A percentile compares a stretch with the other conserved stretches of the same genome.
Evolutionary conservation across 2,329 filamentous ascomycete genomes (phyloP).

Genomic region (Scedosporium dehoogii): DNA sequence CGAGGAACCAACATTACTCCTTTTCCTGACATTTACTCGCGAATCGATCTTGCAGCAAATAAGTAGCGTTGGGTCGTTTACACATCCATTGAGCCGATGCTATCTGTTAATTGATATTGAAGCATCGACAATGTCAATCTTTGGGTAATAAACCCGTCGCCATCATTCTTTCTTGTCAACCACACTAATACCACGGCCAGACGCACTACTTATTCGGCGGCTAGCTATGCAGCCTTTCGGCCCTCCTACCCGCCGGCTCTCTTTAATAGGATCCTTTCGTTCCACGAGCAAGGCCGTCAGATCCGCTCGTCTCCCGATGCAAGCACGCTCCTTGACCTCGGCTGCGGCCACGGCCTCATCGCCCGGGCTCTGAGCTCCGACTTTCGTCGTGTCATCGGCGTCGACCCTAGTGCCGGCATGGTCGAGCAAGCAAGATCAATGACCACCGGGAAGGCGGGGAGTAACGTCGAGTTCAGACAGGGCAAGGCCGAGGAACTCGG

Average conservation of each 20-base stretch:
- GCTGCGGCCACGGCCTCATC: conserved; percentile 52
- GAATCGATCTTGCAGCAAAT: too few relatives aligned
- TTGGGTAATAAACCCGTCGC: background rate
- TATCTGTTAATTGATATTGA: too few relatives aligned
- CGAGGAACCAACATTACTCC: too few relatives aligned
- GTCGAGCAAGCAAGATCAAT: conserved; percentile 35
- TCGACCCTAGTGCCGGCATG: conserved; percentile 51
- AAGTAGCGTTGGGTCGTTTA: too few relatives aligned
- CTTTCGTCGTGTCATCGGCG: conserved; percentile 41
- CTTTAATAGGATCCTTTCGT: conserved; percentile 42
- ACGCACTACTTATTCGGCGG: conserved; percentile 44
- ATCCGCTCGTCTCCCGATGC: background rate
- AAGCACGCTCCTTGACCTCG: conserved; percentile 43
- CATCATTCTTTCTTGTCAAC: background rate
- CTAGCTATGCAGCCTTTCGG: conserved; percentile 49
- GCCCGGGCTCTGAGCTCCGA: conserved; percentile 40
- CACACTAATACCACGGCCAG: conserved; percentile 21
- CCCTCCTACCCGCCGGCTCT: conserved; percentile 47
- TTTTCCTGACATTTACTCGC: too few relatives aligned
- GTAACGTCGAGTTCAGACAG: conserved; percentile 35
- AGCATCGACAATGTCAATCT: background rate
- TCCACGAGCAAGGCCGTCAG: conserved; percentile 28
- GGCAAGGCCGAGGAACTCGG: conserved; percentile 43
- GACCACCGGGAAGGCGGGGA: conserved; percentile 22
- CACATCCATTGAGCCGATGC: too few relatives aligned